Evolutionary conservation across 176 grass and related monocot genomes (phyloP).

Genomic region (Pontederia paniculata): DNA sequence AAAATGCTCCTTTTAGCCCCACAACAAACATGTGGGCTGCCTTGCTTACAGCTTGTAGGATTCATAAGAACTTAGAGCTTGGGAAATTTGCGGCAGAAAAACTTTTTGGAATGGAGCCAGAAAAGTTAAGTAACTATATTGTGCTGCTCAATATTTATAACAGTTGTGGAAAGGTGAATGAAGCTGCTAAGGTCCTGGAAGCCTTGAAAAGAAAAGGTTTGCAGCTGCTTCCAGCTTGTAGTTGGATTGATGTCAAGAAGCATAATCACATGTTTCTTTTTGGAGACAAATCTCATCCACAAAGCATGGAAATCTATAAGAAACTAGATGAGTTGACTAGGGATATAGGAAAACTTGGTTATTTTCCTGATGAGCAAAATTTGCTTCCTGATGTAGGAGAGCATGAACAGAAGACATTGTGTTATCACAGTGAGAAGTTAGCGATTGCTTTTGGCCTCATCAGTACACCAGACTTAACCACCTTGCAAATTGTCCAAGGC

Average conservation of each 20-base stretch:
- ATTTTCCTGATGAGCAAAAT: slow-evolving; percentile 34
- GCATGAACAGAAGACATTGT: slow-evolving; percentile 25
- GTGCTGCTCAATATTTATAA: slow-evolving; percentile 63
- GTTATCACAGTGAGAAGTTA: slow-evolving; percentile 64
- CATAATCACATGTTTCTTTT: slow-evolving; percentile 50
- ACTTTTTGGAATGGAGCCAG: slow-evolving; percentile 53
- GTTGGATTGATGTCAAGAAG: slow-evolving; percentile 82
- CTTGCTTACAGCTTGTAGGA: slow-evolving; percentile 66
- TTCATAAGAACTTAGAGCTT: slow-evolving; percentile 61
- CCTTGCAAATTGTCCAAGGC: slow-evolving; percentile 51
- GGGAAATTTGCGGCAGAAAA: slow-evolving; percentile 54
- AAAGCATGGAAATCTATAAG: slow-evolving; percentile 43
- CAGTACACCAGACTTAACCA: slow-evolving; percentile 33
- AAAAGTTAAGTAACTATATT: slow-evolving; percentile 58
- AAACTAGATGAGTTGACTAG: slow-evolving; percentile 48
- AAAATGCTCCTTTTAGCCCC: slow-evolving; percentile 46
- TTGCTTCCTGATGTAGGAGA: slow-evolving; percentile 57
- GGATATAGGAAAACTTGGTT: slow-evolving; percentile 41
- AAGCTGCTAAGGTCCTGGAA: slow-evolving; percentile 34
- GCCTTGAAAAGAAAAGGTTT: slow-evolving; percentile 44
- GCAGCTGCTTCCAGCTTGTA: slow-evolving; percentile 38
- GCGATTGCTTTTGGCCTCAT: slow-evolving; percentile 79
- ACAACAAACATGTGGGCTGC: slow-evolving; percentile 74
- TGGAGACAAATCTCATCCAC: slow-evolving; percentile 50
- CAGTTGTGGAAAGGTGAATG: slow-evolving; percentile 33